Evolutionary conservation across 176 grass and related monocot genomes (phyloP).

Genomic region (Aegilops tauschii): DNA sequence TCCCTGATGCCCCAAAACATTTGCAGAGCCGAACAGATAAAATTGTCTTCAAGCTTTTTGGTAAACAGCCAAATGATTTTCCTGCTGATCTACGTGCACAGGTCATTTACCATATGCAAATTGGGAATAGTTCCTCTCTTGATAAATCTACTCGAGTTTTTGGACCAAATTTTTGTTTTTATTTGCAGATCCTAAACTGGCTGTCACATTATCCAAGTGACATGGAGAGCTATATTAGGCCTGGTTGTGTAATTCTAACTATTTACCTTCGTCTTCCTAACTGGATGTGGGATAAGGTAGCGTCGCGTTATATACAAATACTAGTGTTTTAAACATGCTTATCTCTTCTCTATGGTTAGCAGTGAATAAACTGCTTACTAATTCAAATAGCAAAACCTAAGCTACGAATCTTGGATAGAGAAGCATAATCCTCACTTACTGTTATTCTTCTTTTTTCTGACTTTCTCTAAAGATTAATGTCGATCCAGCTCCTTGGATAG

Average conservation of each 20-base stretch:
- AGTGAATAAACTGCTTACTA: neutral
- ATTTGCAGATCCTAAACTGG: conserved; percentile 68
- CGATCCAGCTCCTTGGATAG: conserved; percentile 60
- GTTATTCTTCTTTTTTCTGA: conserved; percentile 18
- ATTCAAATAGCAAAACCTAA: conserved; percentile 6
- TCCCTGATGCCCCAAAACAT: conserved; percentile 3
- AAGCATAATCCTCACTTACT: conserved; percentile 12
- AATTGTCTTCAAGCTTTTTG: conserved; percentile 93
- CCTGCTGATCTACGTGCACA: conserved; percentile 74
- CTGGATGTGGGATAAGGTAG: conserved; percentile 78
- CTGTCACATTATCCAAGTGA: conserved; percentile 77
- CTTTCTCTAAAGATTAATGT: conserved; percentile 49
- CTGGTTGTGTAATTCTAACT: conserved; percentile 89
- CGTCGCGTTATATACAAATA: neutral
- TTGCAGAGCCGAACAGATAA: conserved; percentile 82
- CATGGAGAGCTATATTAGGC: conserved; percentile 95
- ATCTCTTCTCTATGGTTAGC: neutral
- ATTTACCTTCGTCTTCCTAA: conserved; percentile 72
- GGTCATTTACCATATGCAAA: conserved; percentile 49
- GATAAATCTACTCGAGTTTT: neutral
- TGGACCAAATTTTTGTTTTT: conserved; percentile 10
- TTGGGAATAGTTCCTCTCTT: conserved; percentile 33
- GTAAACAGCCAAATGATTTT: conserved; percentile 80
- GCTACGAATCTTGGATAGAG: neutral
- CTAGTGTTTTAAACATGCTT: neutral